These are phyloP conservation scores for Pisolithus albus DNA, from an alignment of 768 basidiomycete species.

Conservation along the genomic window DNA sequence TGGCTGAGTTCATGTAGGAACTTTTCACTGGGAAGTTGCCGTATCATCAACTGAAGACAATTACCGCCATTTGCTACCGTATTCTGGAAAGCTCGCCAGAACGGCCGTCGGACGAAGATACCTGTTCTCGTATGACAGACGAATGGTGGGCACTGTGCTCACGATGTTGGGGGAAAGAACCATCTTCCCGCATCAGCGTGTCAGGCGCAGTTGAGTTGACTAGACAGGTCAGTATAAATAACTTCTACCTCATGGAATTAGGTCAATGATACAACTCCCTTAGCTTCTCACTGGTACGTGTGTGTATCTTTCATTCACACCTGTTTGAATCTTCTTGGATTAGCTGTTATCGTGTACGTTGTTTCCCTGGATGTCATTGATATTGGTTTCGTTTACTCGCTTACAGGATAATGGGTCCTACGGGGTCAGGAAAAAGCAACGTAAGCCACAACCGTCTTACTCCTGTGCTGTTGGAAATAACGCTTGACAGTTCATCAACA, in stretches of 20 bases:
- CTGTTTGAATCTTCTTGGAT: no score
- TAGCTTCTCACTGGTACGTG: no score
- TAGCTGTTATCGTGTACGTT: no score
- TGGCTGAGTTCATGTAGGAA: neutral
- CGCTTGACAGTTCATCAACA: neutral
- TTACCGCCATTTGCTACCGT: neutral
- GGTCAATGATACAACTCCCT: no score
- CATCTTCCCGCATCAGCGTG: neutral
- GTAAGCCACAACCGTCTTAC: neutral
- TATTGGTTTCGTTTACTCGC: neutral
- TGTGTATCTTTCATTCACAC: no score
- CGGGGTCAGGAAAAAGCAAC: neutral
- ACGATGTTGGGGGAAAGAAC: neutral
- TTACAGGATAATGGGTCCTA: conserved; percentile 9
- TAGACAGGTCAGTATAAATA: no score
- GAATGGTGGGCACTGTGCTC: neutral
- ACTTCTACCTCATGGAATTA: no score
- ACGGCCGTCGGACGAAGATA: neutral
- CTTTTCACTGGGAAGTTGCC: neutral
- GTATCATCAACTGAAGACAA: neutral
- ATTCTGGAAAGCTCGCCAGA: neutral
- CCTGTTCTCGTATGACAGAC: neutral
- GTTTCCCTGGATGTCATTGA: no score
- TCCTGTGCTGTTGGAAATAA: neutral
- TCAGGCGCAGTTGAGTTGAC: neutral